These are phyloP conservation scores for Globisporangium abappressorium DNA, from an alignment of 352 stramenopile species.

Conservation along the genomic window DNA sequence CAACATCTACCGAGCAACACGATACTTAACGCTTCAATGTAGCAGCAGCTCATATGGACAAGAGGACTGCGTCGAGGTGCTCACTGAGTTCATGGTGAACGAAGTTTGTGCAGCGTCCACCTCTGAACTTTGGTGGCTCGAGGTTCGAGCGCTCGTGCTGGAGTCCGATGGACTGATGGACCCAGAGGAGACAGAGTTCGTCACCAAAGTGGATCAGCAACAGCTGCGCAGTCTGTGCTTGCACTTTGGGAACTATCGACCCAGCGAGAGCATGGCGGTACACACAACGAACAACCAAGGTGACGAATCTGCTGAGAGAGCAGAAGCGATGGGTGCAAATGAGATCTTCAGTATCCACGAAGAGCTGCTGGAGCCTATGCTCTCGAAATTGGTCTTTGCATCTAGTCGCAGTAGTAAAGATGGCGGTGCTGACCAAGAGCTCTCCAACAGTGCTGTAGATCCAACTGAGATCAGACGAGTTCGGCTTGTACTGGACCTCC, in stretches of 20 bases:
- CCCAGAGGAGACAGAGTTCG: not conserved
- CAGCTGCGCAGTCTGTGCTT: constrained; percentile 31
- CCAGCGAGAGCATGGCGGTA: constrained; percentile 33
- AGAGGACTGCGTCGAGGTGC: constrained; percentile 3
- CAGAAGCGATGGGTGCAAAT: constrained; percentile 1
- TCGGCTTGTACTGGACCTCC: constrained; percentile 41
- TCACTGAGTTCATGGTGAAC: constrained; percentile 44
- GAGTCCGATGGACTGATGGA: constrained; percentile 11
- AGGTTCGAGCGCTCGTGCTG: constrained; percentile 39
- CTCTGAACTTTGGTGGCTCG: constrained; percentile 63
- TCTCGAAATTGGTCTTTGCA: constrained; percentile 29
- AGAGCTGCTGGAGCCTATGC: constrained; percentile 40
- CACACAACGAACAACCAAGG: not conserved
- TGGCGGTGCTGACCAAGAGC: not conserved
- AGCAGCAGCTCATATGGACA: not conserved
- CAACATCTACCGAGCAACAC: constrained; percentile 50
- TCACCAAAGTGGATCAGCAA: constrained; percentile 35
- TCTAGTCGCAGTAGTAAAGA: not conserved
- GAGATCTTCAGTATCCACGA: constrained; percentile 57
- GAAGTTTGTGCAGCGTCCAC: constrained; percentile 50
- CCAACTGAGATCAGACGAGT: not conserved
- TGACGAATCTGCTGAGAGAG: not conserved
- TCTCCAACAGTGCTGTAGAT: not conserved
- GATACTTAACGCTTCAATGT: constrained; percentile 21
- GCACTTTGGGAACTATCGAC: constrained; percentile 50